Evolutionary conservation across 129 eudicot species (phyloP).

Genomic region (Erigeron canadensis): DNA sequence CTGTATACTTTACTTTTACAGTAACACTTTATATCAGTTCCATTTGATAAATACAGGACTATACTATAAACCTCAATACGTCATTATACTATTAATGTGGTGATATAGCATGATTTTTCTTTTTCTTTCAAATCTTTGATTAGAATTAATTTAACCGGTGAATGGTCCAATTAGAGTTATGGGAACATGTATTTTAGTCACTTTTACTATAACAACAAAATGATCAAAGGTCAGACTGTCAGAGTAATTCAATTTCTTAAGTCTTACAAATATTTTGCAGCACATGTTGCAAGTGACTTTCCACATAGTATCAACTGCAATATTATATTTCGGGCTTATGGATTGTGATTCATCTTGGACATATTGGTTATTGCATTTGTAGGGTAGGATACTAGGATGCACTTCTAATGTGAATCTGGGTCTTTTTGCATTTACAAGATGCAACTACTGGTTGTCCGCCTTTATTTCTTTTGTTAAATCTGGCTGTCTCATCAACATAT

Average conservation of each 20-base stretch:
- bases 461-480: background rate
- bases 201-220: slow-evolving; percentile 12
- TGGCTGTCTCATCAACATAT: background rate
- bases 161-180: background rate
- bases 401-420: background rate
- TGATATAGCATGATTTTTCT: background rate
- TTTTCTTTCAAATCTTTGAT: background rate
- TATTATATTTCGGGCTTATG: background rate
- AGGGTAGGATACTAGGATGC: no score
- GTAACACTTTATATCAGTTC: background rate
- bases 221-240: background rate
- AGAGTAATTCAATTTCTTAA: background rate
- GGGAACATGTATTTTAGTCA: background rate
- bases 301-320: background rate
- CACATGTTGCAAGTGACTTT: background rate
- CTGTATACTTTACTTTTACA: slow-evolving; percentile 9
- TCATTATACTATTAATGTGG: background rate
- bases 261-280: slow-evolving; percentile 2
- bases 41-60: background rate
- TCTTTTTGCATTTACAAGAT: background rate
- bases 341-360: slow-evolving; percentile 9
- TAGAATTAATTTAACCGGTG: slow-evolving; percentile 7
- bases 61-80: background rate
- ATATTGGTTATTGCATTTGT: background rate
- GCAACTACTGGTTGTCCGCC: background rate